Evolutionary conservation across 345 rosid species (phyloP).

Genomic region (Gossypium thurberi): DNA sequence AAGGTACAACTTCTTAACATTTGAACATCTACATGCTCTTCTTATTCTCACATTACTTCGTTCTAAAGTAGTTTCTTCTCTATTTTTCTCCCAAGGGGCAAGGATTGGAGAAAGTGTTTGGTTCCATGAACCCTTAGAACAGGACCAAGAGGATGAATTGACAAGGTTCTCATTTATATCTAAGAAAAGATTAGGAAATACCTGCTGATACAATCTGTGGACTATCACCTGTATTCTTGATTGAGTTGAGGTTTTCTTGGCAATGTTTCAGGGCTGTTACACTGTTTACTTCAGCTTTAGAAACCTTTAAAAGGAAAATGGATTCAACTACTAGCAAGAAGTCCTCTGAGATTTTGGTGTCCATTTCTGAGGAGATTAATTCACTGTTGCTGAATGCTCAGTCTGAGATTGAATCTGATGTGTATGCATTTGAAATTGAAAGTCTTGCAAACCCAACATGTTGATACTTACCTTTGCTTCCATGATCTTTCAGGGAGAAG

Average conservation of each 20-base stretch:
- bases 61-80: conserved; percentile 2
- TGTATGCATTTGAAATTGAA: conserved; percentile 39
- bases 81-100: conserved; percentile 24
- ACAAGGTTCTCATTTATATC: conserved; percentile 51
- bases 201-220: not conserved
- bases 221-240: conserved; percentile 7
- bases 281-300: conserved; percentile 56
- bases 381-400: conserved; percentile 52
- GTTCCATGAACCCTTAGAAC: conserved; percentile 41
- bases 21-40: conserved; percentile 12
- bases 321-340: conserved; percentile 56
- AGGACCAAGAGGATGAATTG: conserved; percentile 55
- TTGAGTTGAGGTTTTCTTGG: conserved; percentile 23
- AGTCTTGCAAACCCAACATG: conserved; percentile 15
- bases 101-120: conserved; percentile 39
- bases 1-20: conserved; percentile 38
- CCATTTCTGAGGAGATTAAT: conserved; percentile 63
- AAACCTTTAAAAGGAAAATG: conserved; percentile 64
- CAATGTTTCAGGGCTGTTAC: conserved; percentile 57
- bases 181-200: not conserved
- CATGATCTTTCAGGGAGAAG: conserved; percentile 47
- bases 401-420: conserved; percentile 62
- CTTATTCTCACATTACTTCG: not conserved
- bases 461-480: conserved; percentile 20
- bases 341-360: conserved; percentile 65